These are phyloP conservation scores for Suhomyces ambrosiae DNA, from an alignment of 1,139 yeast genomes.

Conservation along the genomic window DNA sequence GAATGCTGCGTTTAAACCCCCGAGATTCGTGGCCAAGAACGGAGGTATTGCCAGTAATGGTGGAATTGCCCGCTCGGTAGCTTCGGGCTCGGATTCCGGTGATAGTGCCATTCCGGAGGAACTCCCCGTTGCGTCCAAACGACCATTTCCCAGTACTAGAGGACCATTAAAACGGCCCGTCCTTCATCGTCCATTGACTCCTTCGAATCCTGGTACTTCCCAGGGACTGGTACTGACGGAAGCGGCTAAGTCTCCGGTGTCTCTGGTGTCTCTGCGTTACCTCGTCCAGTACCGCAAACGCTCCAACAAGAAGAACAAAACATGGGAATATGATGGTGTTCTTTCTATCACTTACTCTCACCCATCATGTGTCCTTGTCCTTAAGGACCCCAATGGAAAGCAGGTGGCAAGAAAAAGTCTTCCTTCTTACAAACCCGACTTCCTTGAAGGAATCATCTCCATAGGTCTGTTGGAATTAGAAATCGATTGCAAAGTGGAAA, in stretches of 20 bases:
- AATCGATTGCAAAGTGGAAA: slow-evolving; percentile 25
- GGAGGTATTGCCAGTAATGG: too few species aligned
- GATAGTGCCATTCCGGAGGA: too few species aligned
- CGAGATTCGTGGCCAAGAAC: slow-evolving; percentile 2
- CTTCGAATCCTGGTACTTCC: neutral
- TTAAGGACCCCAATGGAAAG: slow-evolving; percentile 18
- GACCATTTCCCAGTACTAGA: neutral
- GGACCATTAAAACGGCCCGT: neutral
- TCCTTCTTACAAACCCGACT: slow-evolving; percentile 10
- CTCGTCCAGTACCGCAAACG: slow-evolving; percentile 70
- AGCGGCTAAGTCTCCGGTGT: too few species aligned
- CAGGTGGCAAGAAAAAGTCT: slow-evolving; percentile 14
- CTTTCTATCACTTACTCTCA: slow-evolving; percentile 35
- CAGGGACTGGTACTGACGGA: too few species aligned
- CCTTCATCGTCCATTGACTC: neutral
- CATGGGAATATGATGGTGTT: slow-evolving; percentile 98
- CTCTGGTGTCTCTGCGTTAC: slow-evolving; percentile 20
- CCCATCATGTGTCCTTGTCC: slow-evolving; percentile 8
- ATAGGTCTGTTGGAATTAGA: slow-evolving; percentile 34
- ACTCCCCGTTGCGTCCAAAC: neutral
- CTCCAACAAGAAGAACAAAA: slow-evolving; percentile 76
- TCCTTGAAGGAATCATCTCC: slow-evolving; percentile 19
- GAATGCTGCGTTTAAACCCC: slow-evolving; percentile 7
- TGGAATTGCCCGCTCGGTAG: too few species aligned
- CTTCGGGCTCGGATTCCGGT: too few species aligned